Conservation (phyloP, 441 rosid genomes). For the Erodium texanum region DNA sequence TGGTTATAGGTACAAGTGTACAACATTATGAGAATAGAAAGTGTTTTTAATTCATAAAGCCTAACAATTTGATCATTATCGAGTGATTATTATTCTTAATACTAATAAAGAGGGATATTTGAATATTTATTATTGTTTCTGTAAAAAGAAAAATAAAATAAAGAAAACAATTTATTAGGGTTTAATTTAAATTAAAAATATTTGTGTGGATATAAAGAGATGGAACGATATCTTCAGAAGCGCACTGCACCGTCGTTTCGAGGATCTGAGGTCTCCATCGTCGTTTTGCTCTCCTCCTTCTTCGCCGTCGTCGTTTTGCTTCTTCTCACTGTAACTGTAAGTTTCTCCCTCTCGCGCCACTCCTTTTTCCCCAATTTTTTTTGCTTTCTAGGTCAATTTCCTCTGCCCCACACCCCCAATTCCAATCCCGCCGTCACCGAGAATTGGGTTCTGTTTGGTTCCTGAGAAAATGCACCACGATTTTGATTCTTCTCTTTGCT, state of each 20-base stretch:
- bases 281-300: slow-evolving; percentile 1
- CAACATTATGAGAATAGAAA: no score
- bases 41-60: no score
- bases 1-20: no score
- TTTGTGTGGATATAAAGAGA: no score
- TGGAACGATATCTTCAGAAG: no score
- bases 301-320: slow-evolving; percentile 5
- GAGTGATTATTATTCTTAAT: no score
- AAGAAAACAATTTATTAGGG: no score
- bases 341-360: slow-evolving; percentile 10
- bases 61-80: no score
- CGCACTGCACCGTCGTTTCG: slow-evolving; percentile 1
- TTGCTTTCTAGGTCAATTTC: neutral
- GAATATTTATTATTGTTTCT: no score
- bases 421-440: neutral
- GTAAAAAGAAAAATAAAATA: no score
- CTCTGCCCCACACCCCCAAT: neutral
- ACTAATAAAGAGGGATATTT: no score
- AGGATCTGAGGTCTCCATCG: neutral
- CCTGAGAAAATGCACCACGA: neutral
- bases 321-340: slow-evolving; percentile 1
- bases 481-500: neutral
- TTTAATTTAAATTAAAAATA: no score
- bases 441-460: neutral
- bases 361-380: neutral